Percentiles rank a stretch among this genome's conserved stretches.
Conservation (phyloP, 2,329 filamentous ascomycete genomes). For the Stachybotrys echinatus region DNA sequence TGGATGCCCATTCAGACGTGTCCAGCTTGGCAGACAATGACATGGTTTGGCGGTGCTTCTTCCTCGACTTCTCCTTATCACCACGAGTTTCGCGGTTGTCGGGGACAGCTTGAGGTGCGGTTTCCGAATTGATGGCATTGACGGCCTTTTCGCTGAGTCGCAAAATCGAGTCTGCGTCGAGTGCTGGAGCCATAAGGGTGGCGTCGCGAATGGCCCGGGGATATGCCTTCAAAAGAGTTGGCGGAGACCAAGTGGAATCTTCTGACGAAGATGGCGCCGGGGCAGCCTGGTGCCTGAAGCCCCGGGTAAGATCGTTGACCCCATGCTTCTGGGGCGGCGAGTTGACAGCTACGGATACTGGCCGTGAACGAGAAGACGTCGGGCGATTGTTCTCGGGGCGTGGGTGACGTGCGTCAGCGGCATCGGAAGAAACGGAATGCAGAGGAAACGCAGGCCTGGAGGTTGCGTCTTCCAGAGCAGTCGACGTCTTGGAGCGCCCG, state of each 20-base stretch:
- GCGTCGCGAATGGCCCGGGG: slow-evolving; percentile 76
- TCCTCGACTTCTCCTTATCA: slow-evolving; percentile 34
- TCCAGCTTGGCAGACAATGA: slow-evolving; percentile 36
- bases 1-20: slow-evolving; percentile 56
- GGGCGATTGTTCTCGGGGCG: slow-evolving; percentile 20
- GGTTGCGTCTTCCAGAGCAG: slow-evolving; percentile 18
- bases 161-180: slow-evolving; percentile 65
- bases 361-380: not conserved
- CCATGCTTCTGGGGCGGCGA: not conserved
- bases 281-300: slow-evolving; percentile 4
- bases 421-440: not conserved
- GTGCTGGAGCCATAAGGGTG: slow-evolving; percentile 59
- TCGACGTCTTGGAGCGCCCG: slow-evolving; percentile 31
- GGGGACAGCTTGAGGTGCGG: not conserved
- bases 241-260: slow-evolving; percentile 53
- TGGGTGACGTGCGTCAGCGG: not conserved
- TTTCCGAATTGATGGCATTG: slow-evolving; percentile 9
- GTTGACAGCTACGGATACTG: not conserved
- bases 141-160: slow-evolving; percentile 50
- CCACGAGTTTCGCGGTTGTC: slow-evolving; percentile 3
- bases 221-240: slow-evolving; percentile 82
- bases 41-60: slow-evolving; percentile 39
- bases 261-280: not conserved
- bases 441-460: not conserved
- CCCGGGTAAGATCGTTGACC: not conserved